Base-by-base conservation (phyloP, 495 filamentous ascomycete genomes). In the Penicillium canescens region DNA sequence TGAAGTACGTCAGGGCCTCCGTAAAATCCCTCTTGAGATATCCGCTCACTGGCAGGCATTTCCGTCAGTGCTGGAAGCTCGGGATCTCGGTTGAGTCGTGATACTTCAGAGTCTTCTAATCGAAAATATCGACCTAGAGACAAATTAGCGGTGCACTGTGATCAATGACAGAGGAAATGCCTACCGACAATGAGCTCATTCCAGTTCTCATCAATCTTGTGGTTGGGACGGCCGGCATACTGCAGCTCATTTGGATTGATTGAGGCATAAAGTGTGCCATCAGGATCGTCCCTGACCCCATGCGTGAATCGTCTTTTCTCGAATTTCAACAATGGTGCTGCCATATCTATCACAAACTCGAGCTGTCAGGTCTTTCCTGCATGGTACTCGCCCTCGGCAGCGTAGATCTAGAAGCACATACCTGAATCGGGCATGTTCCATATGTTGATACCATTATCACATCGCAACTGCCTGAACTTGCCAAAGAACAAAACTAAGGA, bases 1-100 rank as follows among this genome's bases (percentile, higher is more conserved):
- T 59, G 56, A 23, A 59, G 20, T 50, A 59, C 54, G 26, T 59
- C 52, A 23, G 46, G 37, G 2, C 56, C 52, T 9, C 52, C 56
- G 52, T 59, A 59, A 33, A 50, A 41, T 4, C 52, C 56, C 24
- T 34, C 43, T n/a, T 49, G 40, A 1, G 43, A 34, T 42, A 50
- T 59, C 40, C 40, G 16, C 40, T 13, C 40, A 42, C 40, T 21
- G 40, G 7, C 23, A 21, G 40, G 40, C 40, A 42, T 21, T 20
- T 42, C 23, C 16, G 40, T 20, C 16, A 42, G 14, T 42, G 16
- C 23, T 16, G 40, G 40, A 21, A 42, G 40, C 23, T 16, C 23
- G 16, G 40, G 8, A 21, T 42, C 40, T 20, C 8, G 7, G 8
- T 42, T 42, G 16, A 42, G 40, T 9, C 8, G 40, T 42, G 40